Conservation (phyloP, 805 yeast genomes). For the Starmerella stigmatis region DNA sequence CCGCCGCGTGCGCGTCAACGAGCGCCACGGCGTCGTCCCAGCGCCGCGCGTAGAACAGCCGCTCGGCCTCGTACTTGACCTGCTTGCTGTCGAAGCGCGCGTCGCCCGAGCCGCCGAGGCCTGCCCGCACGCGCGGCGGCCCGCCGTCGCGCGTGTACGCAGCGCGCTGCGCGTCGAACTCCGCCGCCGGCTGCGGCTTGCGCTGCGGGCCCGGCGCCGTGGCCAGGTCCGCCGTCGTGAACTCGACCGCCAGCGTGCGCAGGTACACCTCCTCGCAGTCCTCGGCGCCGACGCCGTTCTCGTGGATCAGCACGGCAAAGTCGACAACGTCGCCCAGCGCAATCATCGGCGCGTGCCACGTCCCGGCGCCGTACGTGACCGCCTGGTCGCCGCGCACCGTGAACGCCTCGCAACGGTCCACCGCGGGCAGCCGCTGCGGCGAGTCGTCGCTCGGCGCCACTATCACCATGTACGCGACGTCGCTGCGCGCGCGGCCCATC, state of each 20-base stretch:
- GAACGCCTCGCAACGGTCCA: conserved; percentile 50
- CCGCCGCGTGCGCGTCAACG: conserved; percentile 30
- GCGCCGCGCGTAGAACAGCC: conserved; percentile 46
- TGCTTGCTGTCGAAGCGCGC: conserved; percentile 29
- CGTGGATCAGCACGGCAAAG: conserved; percentile 82
- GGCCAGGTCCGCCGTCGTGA: conserved; percentile 5
- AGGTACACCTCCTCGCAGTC: conserved; percentile 75
- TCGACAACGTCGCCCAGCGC: conserved; percentile 60
- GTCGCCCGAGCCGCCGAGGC: conserved; percentile 10
- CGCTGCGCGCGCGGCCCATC: conserved; percentile 51
- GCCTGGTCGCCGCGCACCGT: conserved; percentile 74
- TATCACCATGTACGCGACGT: conserved; percentile 61
- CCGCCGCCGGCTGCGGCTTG: conserved; percentile 63
- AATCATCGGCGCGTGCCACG: conserved; percentile 98
- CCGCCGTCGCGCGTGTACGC: conserved; percentile 47
- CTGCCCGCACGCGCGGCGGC: conserved; percentile 33
- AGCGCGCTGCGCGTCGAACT: conserved; percentile 41
- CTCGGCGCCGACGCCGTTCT: conserved; percentile 65
- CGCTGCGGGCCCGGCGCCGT: conserved; percentile 34
- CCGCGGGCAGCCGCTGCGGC: conserved; percentile 41
- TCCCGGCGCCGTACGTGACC: conserved; percentile 71
- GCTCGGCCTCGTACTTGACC: conserved; percentile 51
- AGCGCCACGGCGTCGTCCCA: conserved; percentile 43
- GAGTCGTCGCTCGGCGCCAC: conserved; percentile 44
- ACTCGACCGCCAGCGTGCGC: conserved; percentile 35